Conservation (phyloP, 352 stramenopile genomes). For the Phytophthora rubi region DNA sequence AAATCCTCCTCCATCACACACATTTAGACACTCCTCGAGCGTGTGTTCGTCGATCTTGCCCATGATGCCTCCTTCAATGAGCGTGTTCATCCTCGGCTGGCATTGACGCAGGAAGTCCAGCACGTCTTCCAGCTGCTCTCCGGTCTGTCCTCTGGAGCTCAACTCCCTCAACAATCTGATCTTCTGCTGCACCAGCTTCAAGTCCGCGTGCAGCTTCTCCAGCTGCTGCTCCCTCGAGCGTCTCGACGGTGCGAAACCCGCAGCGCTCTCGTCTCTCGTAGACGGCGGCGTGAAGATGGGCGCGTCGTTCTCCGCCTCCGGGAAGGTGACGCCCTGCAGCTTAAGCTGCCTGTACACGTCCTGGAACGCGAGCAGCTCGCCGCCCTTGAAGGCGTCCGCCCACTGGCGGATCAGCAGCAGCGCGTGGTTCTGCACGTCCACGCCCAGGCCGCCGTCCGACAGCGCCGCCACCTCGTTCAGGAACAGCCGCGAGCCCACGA, state of each 20-base stretch:
- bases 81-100: constrained; percentile 87
- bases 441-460: constrained; percentile 65
- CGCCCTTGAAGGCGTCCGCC: constrained; percentile 68
- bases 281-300: constrained; percentile 75
- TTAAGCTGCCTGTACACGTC: constrained; percentile 83
- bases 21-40: constrained; percentile 84
- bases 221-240: constrained; percentile 67
- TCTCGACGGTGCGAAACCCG: constrained; percentile 2
- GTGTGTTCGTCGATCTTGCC: constrained; percentile 86
- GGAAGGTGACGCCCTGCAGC: constrained; percentile 74
- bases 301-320: constrained; percentile 68
- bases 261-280: constrained; percentile 26
- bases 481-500: constrained; percentile 68
- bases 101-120: constrained; percentile 87
- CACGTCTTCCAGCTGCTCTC: constrained; percentile 68
- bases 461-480: constrained; percentile 72
- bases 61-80: constrained; percentile 87
- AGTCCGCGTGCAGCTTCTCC: constrained; percentile 70
- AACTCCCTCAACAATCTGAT: constrained; percentile 60
- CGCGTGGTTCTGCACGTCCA: constrained; percentile 81
- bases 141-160: constrained; percentile 30
- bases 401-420: constrained; percentile 85
- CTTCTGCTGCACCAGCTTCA: constrained; percentile 78
- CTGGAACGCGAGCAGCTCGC: constrained; percentile 63
- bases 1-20: constrained; percentile 29